Base-by-base conservation (phyloP, 2,329 filamentous ascomycete species). In the Myriangium duriaei region DNA sequence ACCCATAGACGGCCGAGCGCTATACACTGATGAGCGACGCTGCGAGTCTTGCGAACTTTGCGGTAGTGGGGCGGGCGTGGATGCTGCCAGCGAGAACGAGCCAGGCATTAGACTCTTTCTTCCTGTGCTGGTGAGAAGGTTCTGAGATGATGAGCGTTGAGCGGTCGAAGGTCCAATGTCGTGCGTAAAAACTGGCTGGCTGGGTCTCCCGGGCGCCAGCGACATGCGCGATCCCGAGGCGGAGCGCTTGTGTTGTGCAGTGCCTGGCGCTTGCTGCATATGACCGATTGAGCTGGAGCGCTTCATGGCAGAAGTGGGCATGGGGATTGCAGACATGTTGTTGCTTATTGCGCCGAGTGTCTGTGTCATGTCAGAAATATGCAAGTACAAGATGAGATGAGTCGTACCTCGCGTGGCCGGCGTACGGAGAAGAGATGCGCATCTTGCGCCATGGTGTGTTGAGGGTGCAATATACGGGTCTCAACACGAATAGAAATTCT, bases 241-340 rank as follows among this genome's bases (percentile, higher is more conserved):
- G 17, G 84, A 85, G 50, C 88, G 84, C 49, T 68, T 76, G 67
- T 93, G 83, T 26, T 79, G 77, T 39, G 71, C 69, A 39, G 77
- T 76, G 52, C 74, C 79, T 32, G 72, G 74, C 41, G 68, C 67
- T 52, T 72, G 71, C 42, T 74, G 71, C 51, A 76, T 68, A 54
- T 76, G 75, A 45, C 76, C 76, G 49, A 76, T 77, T 10, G 85
- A 87, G 54, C 78, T 91, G 18, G 83, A 81, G 58, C 91, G 83
- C 67, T 98, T 98, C 72, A 98, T 80, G 29, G 86, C 84, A 29
- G 88, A 96, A 17, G 82, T 73, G 6, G 91, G 88, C 63, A 93
- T 85, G 13, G 91, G 91, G 45, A 98, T 83, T 14, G 76, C 75
- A 13, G 82, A 81, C 59, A 52, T 52, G 46, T 86, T 88, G 58